Conservation (phyloP, 768 basidiomycete species). For the Xerocomus brunneocitrinus region DNA sequence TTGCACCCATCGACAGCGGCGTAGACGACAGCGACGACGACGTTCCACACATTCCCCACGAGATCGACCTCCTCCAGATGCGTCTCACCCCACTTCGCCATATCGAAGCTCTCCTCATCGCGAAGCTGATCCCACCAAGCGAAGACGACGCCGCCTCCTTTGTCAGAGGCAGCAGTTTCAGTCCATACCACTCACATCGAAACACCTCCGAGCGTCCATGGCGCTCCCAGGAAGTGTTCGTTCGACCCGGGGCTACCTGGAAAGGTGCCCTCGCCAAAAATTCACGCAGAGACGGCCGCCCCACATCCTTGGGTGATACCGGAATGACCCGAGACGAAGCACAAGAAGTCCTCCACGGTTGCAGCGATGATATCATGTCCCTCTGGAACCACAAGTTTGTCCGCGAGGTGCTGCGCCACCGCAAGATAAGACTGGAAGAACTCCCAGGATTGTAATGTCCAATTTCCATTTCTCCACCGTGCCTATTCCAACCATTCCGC, state of each 20-base stretch:
- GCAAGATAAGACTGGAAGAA: slow-evolving; percentile 48
- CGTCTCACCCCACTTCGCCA: slow-evolving; percentile 67
- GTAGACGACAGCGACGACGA: slow-evolving; percentile 33
- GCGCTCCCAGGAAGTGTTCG: slow-evolving; percentile 40
- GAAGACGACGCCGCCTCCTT: slow-evolving; percentile 44
- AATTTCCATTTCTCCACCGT: background rate
- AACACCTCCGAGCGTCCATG: slow-evolving; percentile 22
- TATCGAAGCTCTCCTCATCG: slow-evolving; percentile 69
- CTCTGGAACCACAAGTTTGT: slow-evolving; percentile 45
- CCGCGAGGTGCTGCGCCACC: slow-evolving; percentile 38
- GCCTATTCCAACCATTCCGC: background rate
- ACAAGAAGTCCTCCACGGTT: slow-evolving; percentile 39
- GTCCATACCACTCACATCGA: slow-evolving; percentile 17
- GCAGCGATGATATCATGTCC: slow-evolving; percentile 39
- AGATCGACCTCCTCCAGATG: slow-evolving; percentile 53
- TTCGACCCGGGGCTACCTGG: slow-evolving; percentile 64
- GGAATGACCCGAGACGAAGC: slow-evolving; percentile 33
- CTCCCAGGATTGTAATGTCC: slow-evolving; percentile 44
- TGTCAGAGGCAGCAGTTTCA: slow-evolving; percentile 19
- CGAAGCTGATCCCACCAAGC: slow-evolving; percentile 63
- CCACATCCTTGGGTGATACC: slow-evolving; percentile 25
- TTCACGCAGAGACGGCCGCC: slow-evolving; percentile 21
- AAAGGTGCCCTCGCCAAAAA: slow-evolving; percentile 51
- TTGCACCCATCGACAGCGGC: slow-evolving; percentile 26
- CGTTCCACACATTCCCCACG: slow-evolving; percentile 30